Conservation (phyloP, 2,329 filamentous ascomycete species). For the Aspergillus aculeatus region DNA sequence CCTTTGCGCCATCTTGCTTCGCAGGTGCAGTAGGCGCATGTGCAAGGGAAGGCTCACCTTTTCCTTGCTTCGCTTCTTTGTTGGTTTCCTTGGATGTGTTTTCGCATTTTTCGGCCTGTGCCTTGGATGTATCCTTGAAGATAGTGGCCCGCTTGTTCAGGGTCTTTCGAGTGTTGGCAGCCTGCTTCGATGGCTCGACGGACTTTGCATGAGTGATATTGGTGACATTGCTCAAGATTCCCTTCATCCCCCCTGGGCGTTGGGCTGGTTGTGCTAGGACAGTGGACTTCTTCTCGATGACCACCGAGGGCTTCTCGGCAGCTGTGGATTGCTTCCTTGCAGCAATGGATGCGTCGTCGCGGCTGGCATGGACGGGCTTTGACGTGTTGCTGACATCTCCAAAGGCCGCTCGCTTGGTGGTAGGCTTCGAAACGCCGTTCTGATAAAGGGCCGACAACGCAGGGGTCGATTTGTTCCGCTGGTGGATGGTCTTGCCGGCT, state of each 20-base stretch:
- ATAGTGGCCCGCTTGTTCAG: constrained; percentile 55
- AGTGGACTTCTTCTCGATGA: constrained; percentile 45
- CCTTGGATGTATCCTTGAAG: constrained; percentile 52
- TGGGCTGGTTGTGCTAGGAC: constrained; percentile 61
- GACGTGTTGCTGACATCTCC: constrained; percentile 75
- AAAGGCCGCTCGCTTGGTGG: constrained; percentile 74
- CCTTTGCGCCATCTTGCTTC: constrained; percentile 15
- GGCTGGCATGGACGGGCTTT: constrained; percentile 40
- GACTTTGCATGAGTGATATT: constrained; percentile 32
- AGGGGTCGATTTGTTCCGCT: constrained; percentile 76
- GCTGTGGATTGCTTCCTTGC: constrained; percentile 46
- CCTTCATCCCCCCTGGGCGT: constrained; percentile 50
- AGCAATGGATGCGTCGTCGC: constrained; percentile 57
- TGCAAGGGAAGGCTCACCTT: constrained; percentile 15
- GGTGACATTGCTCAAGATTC: constrained; percentile 35
- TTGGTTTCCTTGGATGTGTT: constrained; percentile 32
- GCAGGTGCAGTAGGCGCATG: constrained; percentile 13
- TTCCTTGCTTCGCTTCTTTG: constrained; percentile 21
- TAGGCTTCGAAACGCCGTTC: constrained; percentile 59
- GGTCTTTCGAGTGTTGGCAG: constrained; percentile 47
- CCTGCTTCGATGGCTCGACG: constrained; percentile 32
- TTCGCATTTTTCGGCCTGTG: constrained; percentile 33
- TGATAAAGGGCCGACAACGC: constrained; percentile 57
- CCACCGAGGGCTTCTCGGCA: constrained; percentile 30
- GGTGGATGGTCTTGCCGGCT: constrained; percentile 64